Conservation (phyloP, 768 basidiomycete species). For the Hericium erinaceus region DNA sequence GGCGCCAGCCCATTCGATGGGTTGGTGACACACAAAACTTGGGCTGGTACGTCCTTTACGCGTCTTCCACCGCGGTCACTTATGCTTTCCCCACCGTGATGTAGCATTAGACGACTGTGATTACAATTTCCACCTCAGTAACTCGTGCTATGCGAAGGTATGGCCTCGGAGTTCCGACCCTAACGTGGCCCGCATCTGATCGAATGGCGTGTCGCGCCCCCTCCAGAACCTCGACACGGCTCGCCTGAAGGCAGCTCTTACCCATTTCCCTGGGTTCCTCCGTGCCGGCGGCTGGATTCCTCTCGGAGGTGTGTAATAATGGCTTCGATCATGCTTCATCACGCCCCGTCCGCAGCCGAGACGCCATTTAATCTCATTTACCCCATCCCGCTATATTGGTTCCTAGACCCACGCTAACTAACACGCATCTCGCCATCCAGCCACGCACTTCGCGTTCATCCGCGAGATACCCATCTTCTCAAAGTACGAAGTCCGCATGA, state of each 20-base stretch:
- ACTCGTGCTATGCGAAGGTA: conserved; percentile 74
- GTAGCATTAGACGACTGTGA: conserved; percentile 41
- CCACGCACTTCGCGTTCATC: conserved; percentile 59
- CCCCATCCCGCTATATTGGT: background rate
- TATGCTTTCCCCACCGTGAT: background rate
- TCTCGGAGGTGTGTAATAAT: conserved; percentile 30
- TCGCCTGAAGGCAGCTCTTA: conserved; percentile 37
- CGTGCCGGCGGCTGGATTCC: conserved; percentile 53
- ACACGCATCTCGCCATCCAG: conserved; percentile 21
- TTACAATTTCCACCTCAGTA: conserved; percentile 67
- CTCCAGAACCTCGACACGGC: conserved; percentile 25
- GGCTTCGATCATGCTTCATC: background rate
- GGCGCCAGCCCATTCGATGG: conserved; percentile 17
- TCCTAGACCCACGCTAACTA: background rate
- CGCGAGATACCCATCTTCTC: conserved; percentile 60
- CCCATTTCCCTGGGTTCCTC: conserved; percentile 48
- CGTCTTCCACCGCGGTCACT: background rate
- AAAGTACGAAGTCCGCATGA: conserved; percentile 51
- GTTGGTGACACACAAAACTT: conserved; percentile 8
- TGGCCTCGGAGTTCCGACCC: background rate
- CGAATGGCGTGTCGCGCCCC: background rate
- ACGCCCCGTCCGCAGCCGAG: background rate
- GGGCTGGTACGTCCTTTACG: conserved; percentile 9
- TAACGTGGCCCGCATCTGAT: background rate
- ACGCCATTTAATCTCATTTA: no score